Base-by-base conservation (phyloP, 306 rosid species). In the Pyrus bretschneideri region DNA sequence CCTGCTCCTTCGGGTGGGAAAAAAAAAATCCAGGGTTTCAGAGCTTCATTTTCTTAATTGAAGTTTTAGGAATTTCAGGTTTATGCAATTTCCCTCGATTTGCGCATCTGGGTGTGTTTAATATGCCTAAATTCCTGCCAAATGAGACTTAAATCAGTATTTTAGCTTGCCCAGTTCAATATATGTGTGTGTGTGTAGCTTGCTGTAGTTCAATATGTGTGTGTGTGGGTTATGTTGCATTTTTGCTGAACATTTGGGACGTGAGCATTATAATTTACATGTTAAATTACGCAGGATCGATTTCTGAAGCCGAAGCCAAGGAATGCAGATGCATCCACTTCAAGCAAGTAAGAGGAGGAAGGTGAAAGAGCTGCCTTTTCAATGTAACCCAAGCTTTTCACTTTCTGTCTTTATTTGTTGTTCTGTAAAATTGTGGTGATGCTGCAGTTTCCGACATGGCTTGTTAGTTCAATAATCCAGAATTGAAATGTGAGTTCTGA, bases 281-380 rank as follows among this genome's bases (percentile, higher is more conserved):
- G 68, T 33, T 35, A 12, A 46, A 55, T 70, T 27, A 62, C 51
- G 70, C 93, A 94, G 98, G 91, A 91, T 86, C 88, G 89, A 13
- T 86, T 85, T 80, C 67, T 79, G 69, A 89, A 89, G 79, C 80
- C 81, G 33, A 68, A 81, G 19, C 58, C 74, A 35, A 82, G 59
- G 79, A 87, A 83, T 75, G 75, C 21, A 21, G 90, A 79, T 46
- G 81, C 79, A 23, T 7, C 44, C 72, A 49, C 49, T 72, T 45
- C 65, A 45, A 72, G 74, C 67, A 81, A 81, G 63, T 81, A 67
- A 72, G 75, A 72, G 22, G 45, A 45, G 46, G 52, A 66, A 70
- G 75, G 33, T 69, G 81, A 79, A 79, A 76, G 62, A 58, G 74
- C 49, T 81, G 35, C 84, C 51, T 18, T 69, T 51, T 21, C 46